Evolutionary conservation across 345 rosid species (phyloP).

Genomic region (Ceriops tagal): DNA sequence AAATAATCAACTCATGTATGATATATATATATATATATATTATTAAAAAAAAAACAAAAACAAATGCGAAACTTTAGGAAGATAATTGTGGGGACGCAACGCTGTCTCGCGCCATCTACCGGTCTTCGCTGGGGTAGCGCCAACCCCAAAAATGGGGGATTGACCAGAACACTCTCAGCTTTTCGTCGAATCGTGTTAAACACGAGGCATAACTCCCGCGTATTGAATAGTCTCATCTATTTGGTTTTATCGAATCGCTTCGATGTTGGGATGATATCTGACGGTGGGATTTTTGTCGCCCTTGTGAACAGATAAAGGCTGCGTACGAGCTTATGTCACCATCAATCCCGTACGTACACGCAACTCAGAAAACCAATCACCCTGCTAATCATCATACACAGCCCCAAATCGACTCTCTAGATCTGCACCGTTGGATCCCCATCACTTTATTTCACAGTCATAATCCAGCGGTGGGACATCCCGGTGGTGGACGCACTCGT

Average conservation of each 20-base stretch:
- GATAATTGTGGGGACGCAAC: too few relatives aligned
- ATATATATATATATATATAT: too few relatives aligned
- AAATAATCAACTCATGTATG: too few relatives aligned
- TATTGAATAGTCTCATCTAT: too few relatives aligned
- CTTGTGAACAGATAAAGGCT: neutral
- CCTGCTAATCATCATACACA: neutral
- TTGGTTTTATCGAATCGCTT: neutral
- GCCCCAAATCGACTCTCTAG: neutral
- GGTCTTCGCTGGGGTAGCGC: too few relatives aligned
- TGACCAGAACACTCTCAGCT: too few relatives aligned
- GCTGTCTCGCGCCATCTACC: too few relatives aligned
- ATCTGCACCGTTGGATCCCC: neutral
- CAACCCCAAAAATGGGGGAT: too few relatives aligned
- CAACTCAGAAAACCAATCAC: neutral
- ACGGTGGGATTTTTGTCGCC: constrained; percentile 27
- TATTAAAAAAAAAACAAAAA: too few relatives aligned
- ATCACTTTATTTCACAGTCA: neutral
- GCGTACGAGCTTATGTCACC: constrained; percentile 37
- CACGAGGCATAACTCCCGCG: neutral
- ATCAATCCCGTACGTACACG: constrained; percentile 16
- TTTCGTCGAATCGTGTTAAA: neutral
- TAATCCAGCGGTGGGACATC: neutral
- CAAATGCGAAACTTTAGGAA: too few relatives aligned
- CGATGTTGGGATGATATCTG: neutral
- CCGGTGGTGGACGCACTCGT: neutral